phyloP scores from a whole-genome alignment of 192 early-diverging fungal species.

The Chytriomyces sp. region DNA sequence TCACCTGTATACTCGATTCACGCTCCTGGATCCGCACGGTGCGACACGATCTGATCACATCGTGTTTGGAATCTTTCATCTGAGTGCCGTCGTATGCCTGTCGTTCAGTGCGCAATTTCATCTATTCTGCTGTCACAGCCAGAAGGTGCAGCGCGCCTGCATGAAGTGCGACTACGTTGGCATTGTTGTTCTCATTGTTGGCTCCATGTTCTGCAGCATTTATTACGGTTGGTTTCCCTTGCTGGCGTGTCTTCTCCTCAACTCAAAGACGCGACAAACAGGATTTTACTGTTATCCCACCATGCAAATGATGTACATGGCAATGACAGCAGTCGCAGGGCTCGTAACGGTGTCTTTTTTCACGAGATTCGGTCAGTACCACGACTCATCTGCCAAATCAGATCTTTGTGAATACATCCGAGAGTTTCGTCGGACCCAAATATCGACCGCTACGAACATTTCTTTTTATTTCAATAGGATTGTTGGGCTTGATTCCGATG shows the following conservation, averaged over 20 bases:
- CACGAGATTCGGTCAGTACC: background rate
- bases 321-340: constrained; percentile 64
- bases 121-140: constrained; percentile 80
- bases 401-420: constrained; percentile 56
- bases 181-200: constrained; percentile 78
- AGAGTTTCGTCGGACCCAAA: constrained; percentile 65
- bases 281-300: constrained; percentile 66
- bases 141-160: constrained; percentile 63
- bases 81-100: constrained; percentile 76
- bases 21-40: constrained; percentile 42
- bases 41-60: constrained; percentile 64
- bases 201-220: constrained; percentile 46
- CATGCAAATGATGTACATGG: constrained; percentile 57
- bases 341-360: constrained; percentile 54
- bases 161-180: constrained; percentile 93
- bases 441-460: constrained; percentile 78
- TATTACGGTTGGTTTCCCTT: constrained; percentile 21
- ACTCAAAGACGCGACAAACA: constrained; percentile 8
- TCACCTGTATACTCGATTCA: constrained; percentile 25
- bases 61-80: constrained; percentile 75
- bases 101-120: constrained; percentile 81
- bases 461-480: constrained; percentile 79
- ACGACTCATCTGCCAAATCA: constrained; percentile 37
- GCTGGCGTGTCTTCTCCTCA: background rate
- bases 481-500: constrained; percentile 73